Conservation (phyloP, 2,329 filamentous ascomycete genomes). For the Pestalotiopsis sp. region DNA sequence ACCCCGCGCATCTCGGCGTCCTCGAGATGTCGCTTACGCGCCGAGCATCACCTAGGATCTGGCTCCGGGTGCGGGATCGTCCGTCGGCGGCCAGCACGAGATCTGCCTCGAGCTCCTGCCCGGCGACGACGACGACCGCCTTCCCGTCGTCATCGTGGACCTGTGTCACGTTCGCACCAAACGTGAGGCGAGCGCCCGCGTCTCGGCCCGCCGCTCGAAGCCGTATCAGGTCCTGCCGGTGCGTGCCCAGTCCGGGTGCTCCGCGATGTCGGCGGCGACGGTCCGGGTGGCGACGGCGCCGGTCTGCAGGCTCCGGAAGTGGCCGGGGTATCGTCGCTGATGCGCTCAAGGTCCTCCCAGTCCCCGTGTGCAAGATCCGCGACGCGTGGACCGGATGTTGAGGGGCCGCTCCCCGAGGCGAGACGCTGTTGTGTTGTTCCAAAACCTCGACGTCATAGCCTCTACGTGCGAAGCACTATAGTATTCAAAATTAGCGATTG, state of each 20-base stretch:
- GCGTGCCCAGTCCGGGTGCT: constrained; percentile 9
- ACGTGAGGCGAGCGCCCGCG: neutral
- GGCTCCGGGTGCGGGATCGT: constrained; percentile 5
- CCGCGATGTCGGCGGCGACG: constrained; percentile 6
- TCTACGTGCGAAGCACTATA: constrained; percentile 9
- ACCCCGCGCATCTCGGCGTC: neutral
- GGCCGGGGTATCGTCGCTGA: constrained; percentile 10
- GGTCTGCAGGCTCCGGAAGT: constrained; percentile 11
- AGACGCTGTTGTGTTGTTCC: constrained; percentile 5
- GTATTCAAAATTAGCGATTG: neutral
- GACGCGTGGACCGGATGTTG: constrained; percentile 10
- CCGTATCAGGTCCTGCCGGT: neutral
- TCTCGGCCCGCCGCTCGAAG: neutral
- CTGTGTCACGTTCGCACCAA: neutral
- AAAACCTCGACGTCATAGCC: constrained; percentile 12
- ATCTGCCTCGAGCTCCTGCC: constrained; percentile 8
- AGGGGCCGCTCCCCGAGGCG: neutral
- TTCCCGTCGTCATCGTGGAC: constrained; percentile 3
- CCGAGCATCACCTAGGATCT: constrained; percentile 1
- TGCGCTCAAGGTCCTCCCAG: constrained; percentile 11
- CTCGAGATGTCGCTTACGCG: constrained; percentile 10
- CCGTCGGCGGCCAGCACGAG: constrained; percentile 12
- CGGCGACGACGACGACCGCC: neutral
- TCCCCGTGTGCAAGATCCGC: constrained; percentile 10
- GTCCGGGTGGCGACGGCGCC: constrained; percentile 9